phyloP scores from a whole-genome alignment of 169 alveolate species.

The Perkinsus marinus region DNA sequence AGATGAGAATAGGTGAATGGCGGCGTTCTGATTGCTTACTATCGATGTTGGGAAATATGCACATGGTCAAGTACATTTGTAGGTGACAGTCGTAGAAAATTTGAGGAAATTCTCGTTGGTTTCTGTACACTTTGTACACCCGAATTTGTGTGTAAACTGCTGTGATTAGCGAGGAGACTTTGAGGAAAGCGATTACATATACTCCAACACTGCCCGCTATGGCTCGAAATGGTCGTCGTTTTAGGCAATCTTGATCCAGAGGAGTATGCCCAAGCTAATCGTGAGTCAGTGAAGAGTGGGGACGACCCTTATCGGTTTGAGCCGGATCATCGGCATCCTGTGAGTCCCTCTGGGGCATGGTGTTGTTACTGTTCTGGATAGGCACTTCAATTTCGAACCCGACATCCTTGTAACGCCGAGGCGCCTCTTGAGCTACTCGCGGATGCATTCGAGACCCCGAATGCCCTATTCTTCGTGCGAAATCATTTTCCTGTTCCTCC shows the following conservation, averaged over 20 bases:
- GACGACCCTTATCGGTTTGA: conserved; percentile 9
- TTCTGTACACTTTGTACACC: too few species aligned
- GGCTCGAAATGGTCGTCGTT: too few species aligned
- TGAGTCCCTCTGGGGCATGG: conserved; percentile 1
- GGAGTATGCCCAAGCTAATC: neutral
- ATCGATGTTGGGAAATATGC: too few species aligned
- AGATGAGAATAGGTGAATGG: conserved; percentile 29
- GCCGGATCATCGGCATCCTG: conserved; percentile 11
- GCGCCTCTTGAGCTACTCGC: conserved; percentile 23
- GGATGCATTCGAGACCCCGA: conserved; percentile 33
- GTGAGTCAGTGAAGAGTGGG: neutral
- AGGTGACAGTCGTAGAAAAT: too few species aligned
- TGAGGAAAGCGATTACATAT: too few species aligned
- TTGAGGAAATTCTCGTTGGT: too few species aligned
- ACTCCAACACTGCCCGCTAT: too few species aligned
- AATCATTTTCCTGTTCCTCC: conserved; percentile 44
- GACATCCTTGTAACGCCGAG: conserved; percentile 40
- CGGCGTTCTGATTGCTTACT: too few species aligned
- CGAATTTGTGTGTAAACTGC: too few species aligned
- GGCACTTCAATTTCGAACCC: neutral
- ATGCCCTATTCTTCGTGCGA: conserved; percentile 29
- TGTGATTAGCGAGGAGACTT: too few species aligned
- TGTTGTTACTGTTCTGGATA: neutral
- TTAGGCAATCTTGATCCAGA: neutral
- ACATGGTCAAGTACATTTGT: too few species aligned